These are phyloP conservation scores for Hapsidospora chrysogenum DNA, from an alignment of 495 filamentous ascomycete species.

Conservation along the genomic window DNA sequence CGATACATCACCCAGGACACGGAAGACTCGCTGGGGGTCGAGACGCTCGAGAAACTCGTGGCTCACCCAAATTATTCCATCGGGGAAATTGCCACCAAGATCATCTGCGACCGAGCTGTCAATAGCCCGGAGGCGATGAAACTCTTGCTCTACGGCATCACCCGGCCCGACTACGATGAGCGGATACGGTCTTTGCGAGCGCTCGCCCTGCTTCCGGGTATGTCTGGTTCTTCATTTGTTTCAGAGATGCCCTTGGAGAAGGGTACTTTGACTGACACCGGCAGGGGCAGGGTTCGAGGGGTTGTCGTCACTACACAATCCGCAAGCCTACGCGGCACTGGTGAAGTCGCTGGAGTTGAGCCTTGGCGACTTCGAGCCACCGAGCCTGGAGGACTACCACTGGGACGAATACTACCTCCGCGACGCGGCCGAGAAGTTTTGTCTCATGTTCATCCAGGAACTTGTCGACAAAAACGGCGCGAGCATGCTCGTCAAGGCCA, in stretches of 20 bases:
- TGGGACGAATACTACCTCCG: constrained; percentile 36
- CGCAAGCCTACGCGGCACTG: constrained; percentile 30
- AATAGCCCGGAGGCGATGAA: constrained; percentile 26
- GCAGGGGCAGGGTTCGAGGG: constrained; percentile 4
- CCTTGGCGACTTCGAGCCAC: constrained; percentile 29
- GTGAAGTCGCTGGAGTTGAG: constrained; percentile 33
- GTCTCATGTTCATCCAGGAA: constrained; percentile 27
- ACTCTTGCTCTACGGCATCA: constrained; percentile 30
- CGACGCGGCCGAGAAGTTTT: constrained; percentile 32
- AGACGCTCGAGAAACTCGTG: constrained; percentile 33
- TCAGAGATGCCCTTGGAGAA: neutral
- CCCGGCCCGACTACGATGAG: constrained; percentile 29
- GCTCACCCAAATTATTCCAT: constrained; percentile 35
- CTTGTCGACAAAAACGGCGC: constrained; percentile 23
- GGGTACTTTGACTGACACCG: too few species aligned
- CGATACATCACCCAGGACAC: constrained; percentile 44
- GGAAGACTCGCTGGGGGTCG: constrained; percentile 32
- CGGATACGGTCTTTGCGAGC: constrained; percentile 31
- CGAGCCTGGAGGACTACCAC: constrained; percentile 23
- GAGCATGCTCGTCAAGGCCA: constrained; percentile 25
- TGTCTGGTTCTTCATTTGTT: neutral
- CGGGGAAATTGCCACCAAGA: constrained; percentile 32
- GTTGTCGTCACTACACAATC: constrained; percentile 17
- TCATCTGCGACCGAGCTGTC: constrained; percentile 32
- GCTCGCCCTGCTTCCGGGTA: constrained; percentile 17